phyloP scores from a whole-genome alignment of 192 early-diverging fungal genomes.

The Cladochytrium replicatum region DNA sequence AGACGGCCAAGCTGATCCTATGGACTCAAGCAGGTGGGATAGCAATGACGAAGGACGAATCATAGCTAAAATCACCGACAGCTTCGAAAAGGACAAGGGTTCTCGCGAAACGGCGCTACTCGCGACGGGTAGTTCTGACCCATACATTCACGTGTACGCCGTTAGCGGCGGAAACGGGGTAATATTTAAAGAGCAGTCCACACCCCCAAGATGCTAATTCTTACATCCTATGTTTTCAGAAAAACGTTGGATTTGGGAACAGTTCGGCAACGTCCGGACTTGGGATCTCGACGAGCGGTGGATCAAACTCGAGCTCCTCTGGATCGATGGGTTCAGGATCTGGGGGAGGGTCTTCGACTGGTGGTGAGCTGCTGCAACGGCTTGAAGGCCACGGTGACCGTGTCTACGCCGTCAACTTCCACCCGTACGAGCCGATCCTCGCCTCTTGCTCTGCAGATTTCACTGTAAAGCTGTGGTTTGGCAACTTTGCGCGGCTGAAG shows the following conservation, averaged over 20 bases:
- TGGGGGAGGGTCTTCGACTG: too few species aligned
- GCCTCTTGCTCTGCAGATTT: constrained; percentile 78
- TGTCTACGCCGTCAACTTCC: constrained; percentile 86
- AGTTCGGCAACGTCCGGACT: too few species aligned
- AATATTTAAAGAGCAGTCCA: too few species aligned
- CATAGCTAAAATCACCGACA: neutral
- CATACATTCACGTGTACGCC: constrained; percentile 70
- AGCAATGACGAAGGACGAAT: neutral
- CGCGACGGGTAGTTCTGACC: constrained; percentile 74
- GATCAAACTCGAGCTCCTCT: too few species aligned
- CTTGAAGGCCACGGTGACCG: constrained; percentile 88
- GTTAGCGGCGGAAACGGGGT: constrained; percentile 22
- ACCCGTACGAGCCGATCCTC: constrained; percentile 75
- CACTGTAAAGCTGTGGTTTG: constrained; percentile 73
- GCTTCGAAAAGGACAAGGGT: constrained; percentile 4
- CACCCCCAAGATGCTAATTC: too few species aligned
- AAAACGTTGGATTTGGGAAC: too few species aligned
- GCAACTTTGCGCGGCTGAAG: too few species aligned
- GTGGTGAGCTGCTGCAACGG: constrained; percentile 51
- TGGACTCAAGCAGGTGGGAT: constrained; percentile 16
- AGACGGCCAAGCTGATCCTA: constrained; percentile 14
- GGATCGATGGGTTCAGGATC: too few species aligned
- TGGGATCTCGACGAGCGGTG: too few species aligned
- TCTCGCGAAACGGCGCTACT: constrained; percentile 31
- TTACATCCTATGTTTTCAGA: too few species aligned